These are phyloP conservation scores for Leccinum fibrillosum DNA, from an alignment of 768 basidiomycete genomes.

Conservation along the genomic window DNA sequence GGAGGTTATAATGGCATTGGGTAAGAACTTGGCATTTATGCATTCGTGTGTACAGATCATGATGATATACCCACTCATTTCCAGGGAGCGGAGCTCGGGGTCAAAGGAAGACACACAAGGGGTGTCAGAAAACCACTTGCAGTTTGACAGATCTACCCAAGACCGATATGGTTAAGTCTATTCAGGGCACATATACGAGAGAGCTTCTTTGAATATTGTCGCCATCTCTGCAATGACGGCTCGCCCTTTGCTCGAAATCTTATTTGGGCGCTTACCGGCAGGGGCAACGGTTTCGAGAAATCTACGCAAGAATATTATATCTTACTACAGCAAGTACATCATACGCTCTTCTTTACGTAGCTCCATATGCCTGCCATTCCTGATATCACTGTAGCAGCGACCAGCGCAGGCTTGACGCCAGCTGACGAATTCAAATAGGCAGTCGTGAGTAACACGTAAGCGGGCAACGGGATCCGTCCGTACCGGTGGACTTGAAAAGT, in stretches of 20 bases:
- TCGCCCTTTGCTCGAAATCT: constrained; percentile 13
- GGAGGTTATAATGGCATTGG: constrained; percentile 29
- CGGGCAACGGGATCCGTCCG: constrained; percentile 34
- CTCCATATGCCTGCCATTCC: constrained; percentile 92
- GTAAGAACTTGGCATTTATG: constrained; percentile 37
- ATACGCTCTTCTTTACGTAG: constrained; percentile 87
- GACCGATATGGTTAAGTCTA: constrained; percentile 34
- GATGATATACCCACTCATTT: constrained; percentile 38
- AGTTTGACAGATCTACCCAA: constrained; percentile 32
- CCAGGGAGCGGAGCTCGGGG: constrained; percentile 40
- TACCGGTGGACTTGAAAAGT: constrained; percentile 92
- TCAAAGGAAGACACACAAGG: constrained; percentile 36
- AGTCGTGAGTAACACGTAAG: constrained; percentile 37
- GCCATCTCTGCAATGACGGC: constrained; percentile 20
- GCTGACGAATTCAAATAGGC: constrained; percentile 53
- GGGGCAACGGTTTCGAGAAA: constrained; percentile 8
- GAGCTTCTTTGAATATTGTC: constrained; percentile 29
- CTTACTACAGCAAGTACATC: constrained; percentile 44
- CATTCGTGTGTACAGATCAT: constrained; percentile 34
- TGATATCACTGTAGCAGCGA: constrained; percentile 86
- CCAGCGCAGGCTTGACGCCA: constrained; percentile 85
- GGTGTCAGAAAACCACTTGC: constrained; percentile 32
- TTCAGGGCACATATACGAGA: constrained; percentile 29
- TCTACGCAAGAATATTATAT: constrained; percentile 47
- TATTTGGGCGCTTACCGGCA: constrained; percentile 30